Conservation (phyloP, 2,329 filamentous ascomycete genomes). For the Pseudonectria buxi region DNA sequence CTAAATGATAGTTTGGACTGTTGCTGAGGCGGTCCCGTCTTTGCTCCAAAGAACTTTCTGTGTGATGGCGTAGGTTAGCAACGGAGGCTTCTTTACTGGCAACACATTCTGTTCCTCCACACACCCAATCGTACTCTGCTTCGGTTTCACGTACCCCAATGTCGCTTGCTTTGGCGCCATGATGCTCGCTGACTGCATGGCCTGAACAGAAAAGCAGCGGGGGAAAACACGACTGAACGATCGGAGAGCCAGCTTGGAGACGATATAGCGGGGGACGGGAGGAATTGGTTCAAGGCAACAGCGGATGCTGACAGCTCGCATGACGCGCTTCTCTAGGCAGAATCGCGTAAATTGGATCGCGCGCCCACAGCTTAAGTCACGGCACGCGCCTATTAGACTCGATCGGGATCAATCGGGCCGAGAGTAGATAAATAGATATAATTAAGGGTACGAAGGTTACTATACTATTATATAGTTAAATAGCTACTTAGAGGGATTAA, state of each 20-base stretch:
- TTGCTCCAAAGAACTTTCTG: constrained; percentile 79
- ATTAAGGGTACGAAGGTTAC: too few relatives aligned
- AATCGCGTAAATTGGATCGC: constrained; percentile 33
- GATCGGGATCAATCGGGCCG: too few relatives aligned
- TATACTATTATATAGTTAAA: too few relatives aligned
- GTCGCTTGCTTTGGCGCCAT: constrained; percentile 68
- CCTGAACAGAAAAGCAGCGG: constrained; percentile 4
- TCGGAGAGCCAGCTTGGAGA: constrained; percentile 6
- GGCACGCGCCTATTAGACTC: constrained; percentile 18
- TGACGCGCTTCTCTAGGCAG: constrained; percentile 33
- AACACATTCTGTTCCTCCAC: constrained; percentile 25
- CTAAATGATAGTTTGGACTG: constrained; percentile 77
- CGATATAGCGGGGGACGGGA: constrained; percentile 10
- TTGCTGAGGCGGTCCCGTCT: constrained; percentile 51
- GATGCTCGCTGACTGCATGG: constrained; percentile 11
- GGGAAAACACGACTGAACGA: constrained; percentile 3
- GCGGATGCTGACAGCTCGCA: constrained; percentile 18
- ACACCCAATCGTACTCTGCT: constrained; percentile 68
- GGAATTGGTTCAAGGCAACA: constrained; percentile 14
- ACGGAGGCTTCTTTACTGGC: background rate
- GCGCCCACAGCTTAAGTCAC: constrained; percentile 13
- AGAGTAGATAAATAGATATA: too few relatives aligned
- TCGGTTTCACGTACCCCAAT: constrained; percentile 76
- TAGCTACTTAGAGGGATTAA: too few relatives aligned
- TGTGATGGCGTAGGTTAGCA: constrained; percentile 2